These are phyloP conservation scores for Corrigiola litoralis DNA, from an alignment of 179 eudicot genomes.

Conservation along the genomic window DNA sequence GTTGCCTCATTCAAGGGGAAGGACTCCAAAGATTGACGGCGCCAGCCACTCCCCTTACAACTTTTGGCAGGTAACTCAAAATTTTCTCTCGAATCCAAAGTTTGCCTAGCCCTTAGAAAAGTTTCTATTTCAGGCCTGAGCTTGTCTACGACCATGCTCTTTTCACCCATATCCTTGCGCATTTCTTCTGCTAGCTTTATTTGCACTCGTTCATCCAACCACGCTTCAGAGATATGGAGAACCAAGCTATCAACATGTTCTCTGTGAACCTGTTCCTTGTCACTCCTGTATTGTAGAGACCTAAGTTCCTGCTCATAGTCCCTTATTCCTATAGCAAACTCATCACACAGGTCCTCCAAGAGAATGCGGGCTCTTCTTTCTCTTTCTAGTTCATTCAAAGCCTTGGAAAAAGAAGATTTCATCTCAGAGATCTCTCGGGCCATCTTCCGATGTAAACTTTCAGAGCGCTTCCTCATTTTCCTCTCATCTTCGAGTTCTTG, in stretches of 20 bases:
- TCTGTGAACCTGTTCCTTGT: slow-evolving; percentile 48
- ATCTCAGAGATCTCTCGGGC: slow-evolving; percentile 78
- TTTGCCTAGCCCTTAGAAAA: slow-evolving; percentile 55
- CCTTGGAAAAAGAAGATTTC: slow-evolving; percentile 53
- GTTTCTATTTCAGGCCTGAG: slow-evolving; percentile 78
- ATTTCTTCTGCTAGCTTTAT: slow-evolving; percentile 42
- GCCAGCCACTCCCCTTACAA: slow-evolving; percentile 30
- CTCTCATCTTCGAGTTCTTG: slow-evolving; percentile 88
- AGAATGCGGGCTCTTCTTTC: slow-evolving; percentile 54
- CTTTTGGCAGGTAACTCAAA: slow-evolving; percentile 27
- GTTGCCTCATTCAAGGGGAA: slow-evolving; percentile 60
- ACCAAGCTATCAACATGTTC: slow-evolving; percentile 51
- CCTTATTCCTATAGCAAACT: slow-evolving; percentile 72
- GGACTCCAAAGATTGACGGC: slow-evolving; percentile 80
- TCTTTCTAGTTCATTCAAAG: slow-evolving; percentile 58
- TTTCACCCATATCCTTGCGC: slow-evolving; percentile 28
- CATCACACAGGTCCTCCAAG: slow-evolving; percentile 85
- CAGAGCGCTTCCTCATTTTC: slow-evolving; percentile 82
- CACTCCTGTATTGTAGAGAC: slow-evolving; percentile 45
- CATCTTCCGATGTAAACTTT: slow-evolving; percentile 76
- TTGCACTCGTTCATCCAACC: slow-evolving; percentile 91
- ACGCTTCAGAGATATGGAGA: slow-evolving; percentile 83
- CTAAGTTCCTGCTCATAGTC: slow-evolving; percentile 76
- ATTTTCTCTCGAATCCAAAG: slow-evolving; percentile 14
- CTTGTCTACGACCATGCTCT: slow-evolving; percentile 50